Conservation (phyloP, 169 alveolate genomes). For the Cryptosporidium parvum region DNA sequence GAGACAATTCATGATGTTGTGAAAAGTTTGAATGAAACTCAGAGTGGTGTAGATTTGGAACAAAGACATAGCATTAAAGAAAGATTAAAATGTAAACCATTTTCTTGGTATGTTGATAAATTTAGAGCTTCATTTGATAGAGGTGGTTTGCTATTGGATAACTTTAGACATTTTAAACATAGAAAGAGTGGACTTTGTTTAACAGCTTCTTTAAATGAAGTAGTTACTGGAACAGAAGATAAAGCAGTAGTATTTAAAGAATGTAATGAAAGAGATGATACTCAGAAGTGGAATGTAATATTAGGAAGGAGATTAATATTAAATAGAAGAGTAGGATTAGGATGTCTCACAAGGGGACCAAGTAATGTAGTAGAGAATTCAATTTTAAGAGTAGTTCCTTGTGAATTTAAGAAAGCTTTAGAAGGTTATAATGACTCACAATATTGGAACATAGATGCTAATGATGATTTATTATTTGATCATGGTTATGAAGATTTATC, state of each 20-base stretch:
- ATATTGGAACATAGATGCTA: conserved; percentile 43
- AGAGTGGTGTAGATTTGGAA: conserved; percentile 49
- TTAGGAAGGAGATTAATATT: conserved; percentile 57
- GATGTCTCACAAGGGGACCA: conserved; percentile 73
- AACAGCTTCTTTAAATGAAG: conserved; percentile 59
- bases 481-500: conserved; percentile 8
- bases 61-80: conserved; percentile 39
- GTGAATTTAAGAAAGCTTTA: conserved; percentile 44
- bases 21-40: conserved; percentile 33
- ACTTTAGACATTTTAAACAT: conserved; percentile 55
- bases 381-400: conserved; percentile 44
- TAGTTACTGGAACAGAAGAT: conserved; percentile 65
- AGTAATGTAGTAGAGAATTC: conserved; percentile 52
- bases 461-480: conserved; percentile 35
- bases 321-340: conserved; percentile 26
- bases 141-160: conserved; percentile 50
- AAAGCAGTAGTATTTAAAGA: conserved; percentile 43
- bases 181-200: conserved; percentile 58
- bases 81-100: conserved; percentile 63
- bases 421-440: conserved; percentile 52
- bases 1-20: conserved; percentile 56
- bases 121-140: conserved; percentile 70
- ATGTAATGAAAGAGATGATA: conserved; percentile 22
- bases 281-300: conserved; percentile 51
- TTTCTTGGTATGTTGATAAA: conserved; percentile 75